Conservation (phyloP, 345 rosid genomes). For the Raphanus raphanistrum region DNA sequence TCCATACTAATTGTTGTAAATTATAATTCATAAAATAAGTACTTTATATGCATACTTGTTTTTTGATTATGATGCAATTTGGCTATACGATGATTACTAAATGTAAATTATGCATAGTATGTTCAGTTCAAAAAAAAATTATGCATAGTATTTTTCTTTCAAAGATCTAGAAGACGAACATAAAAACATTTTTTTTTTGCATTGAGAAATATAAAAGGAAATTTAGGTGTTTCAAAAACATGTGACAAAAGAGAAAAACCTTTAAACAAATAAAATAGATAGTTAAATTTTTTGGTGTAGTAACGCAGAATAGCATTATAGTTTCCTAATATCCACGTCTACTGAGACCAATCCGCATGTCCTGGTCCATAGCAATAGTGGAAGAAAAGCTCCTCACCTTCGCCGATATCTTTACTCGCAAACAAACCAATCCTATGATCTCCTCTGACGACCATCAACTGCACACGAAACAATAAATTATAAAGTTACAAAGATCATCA, state of each 20-base stretch:
- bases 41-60: background rate
- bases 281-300: background rate
- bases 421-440: slow-evolving; percentile 86
- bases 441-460: slow-evolving; percentile 92
- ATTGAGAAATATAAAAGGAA: background rate
- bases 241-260: background rate
- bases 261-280: background rate
- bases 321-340: slow-evolving; percentile 23
- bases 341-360: slow-evolving; percentile 64
- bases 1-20: background rate
- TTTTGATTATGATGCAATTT: background rate
- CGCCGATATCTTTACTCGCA: slow-evolving; percentile 72
- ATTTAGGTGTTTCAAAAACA: background rate
- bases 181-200: background rate
- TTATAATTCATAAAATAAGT: background rate
- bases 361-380: slow-evolving; percentile 79
- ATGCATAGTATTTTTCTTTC: background rate
- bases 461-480: slow-evolving; percentile 3
- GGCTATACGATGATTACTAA: background rate
- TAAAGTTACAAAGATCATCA: background rate
- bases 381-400: slow-evolving; percentile 82
- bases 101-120: background rate
- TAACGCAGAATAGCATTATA: background rate
- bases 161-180: background rate
- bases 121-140: background rate